Percentiles rank a stretch among this genome's conserved stretches.
Conservation (phyloP, 768 basidiomycete species). For the Suillus subaureus region DNA sequence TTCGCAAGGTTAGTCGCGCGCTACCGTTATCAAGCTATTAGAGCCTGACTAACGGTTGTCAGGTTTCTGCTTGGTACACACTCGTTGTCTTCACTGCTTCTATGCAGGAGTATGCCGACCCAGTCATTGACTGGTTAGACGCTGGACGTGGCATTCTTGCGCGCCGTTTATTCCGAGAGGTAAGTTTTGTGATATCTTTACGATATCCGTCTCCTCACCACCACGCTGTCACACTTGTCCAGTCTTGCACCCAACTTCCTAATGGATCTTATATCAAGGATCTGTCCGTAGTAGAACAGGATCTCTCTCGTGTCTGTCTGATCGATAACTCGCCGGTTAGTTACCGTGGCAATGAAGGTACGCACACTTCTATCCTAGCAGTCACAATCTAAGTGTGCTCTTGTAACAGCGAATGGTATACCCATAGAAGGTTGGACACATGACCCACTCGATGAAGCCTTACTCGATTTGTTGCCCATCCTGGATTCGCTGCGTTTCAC, state of each 20-base stretch:
- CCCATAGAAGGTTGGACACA: slow-evolving; percentile 99
- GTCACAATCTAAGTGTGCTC: slow-evolving; percentile 3
- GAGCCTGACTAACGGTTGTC: slow-evolving; percentile 11
- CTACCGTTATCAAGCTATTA: neutral
- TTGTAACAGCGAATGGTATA: slow-evolving; percentile 84
- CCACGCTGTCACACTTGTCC: slow-evolving; percentile 14
- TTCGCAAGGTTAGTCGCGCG: slow-evolving; percentile 67
- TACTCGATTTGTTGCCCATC: slow-evolving; percentile 93
- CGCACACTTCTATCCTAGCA: slow-evolving; percentile 23
- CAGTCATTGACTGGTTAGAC: slow-evolving; percentile 99
- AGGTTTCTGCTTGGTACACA: slow-evolving; percentile 99
- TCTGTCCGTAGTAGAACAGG: slow-evolving; percentile 81
- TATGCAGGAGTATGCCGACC: slow-evolving; percentile 99
- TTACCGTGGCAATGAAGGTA: slow-evolving; percentile 92
- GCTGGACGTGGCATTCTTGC: slow-evolving; percentile 89
- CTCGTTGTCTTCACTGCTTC: slow-evolving; percentile 98
- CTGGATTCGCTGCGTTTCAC: slow-evolving; percentile 96
- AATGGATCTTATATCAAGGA: slow-evolving; percentile 97
- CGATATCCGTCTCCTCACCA: slow-evolving; percentile 5
- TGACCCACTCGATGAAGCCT: slow-evolving; percentile 94
- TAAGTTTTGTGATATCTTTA: slow-evolving; percentile 40
- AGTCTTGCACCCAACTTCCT: slow-evolving; percentile 91
- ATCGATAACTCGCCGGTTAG: slow-evolving; percentile 95
- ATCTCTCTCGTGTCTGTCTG: slow-evolving; percentile 91
- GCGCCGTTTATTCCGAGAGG: slow-evolving; percentile 91